Base-by-base conservation (phyloP, 805 yeast genomes). In the Ogataea nakhonphanomensis region DNA sequence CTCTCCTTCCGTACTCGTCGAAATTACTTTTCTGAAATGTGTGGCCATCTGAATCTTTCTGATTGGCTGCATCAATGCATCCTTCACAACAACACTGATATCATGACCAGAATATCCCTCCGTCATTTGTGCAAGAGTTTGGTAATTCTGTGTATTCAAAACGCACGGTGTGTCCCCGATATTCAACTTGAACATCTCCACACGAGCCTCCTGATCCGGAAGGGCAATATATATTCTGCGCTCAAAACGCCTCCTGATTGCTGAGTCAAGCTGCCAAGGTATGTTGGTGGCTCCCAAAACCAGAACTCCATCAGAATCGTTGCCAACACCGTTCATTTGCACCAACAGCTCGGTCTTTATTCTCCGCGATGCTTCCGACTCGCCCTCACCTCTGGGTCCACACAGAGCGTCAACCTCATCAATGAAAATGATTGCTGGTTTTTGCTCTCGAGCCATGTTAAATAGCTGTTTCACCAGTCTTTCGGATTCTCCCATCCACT, bases 401-500 rank as follows among this genome's bases (percentile, higher is more conserved):
- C 98, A 90, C 41, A 93, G 69, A 0, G 99, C 98, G 65, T 93
- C 99, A 25, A 93, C 97, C 64, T 93, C 99, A 67, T 93, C 99
- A 40, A 93, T 93, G 63, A 93, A 93, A 36, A 93, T 93, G 51
- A 93, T 95, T 0, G 95, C 80, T 1, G 99, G 99, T 58, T 87
- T 90, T 58, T 83, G 85, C 62, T 93, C 99, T 50, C 99, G 74
- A 5, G 99, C 99, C 95, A 91, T 87, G 25, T 83, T 76, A 65
- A 93, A 93, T 48, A 93, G 72, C 59, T 93, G 97, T 62, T 91
- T 93, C 21, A 93, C 98, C 42, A 93, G 76, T 64, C 98, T 79
- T 64, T 93, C 99, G 20, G 95, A 82, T 63, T 93, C 99, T 54
- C 99, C 99, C 97, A 91, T 91, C 99, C 99, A 93, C 64, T 93